Percentiles rank a stretch among this genome's conserved stretches.
Evolutionary conservation across 768 basidiomycete species (phyloP).

Genomic region (Hygrophoropsis aurantiaca): DNA sequence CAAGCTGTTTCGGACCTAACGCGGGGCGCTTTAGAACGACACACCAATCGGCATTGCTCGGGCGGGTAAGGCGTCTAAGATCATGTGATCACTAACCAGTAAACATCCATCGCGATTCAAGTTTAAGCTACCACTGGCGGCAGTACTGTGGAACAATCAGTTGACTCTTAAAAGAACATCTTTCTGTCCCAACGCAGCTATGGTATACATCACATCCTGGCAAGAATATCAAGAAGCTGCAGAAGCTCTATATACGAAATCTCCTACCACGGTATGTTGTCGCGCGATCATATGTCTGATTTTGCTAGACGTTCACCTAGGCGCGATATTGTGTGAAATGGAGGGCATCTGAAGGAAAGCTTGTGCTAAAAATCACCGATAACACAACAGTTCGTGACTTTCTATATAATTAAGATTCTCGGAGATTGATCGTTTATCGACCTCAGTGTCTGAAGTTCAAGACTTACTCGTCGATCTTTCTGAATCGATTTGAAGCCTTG

Average conservation of each 20-base stretch:
- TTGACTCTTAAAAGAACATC: no score
- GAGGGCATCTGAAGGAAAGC: slow-evolving; percentile 78
- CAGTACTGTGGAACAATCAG: no score
- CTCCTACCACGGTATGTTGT: slow-evolving; percentile 70
- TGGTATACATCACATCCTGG: slow-evolving; percentile 91
- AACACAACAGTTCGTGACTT: slow-evolving; percentile 69
- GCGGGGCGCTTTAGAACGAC: no score
- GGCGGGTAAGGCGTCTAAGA: no score
- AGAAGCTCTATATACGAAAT: slow-evolving; percentile 77
- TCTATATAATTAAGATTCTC: neutral
- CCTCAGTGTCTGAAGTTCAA: slow-evolving; percentile 93
- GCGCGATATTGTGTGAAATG: slow-evolving; percentile 92
- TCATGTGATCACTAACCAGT: no score
- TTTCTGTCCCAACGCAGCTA: slow-evolving; percentile 49
- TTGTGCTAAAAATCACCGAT: slow-evolving; percentile 94
- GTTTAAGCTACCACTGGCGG: no score
- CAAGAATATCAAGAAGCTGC: slow-evolving; percentile 90
- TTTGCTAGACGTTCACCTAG: slow-evolving; percentile 38
- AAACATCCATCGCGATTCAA: no score
- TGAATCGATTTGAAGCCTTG: slow-evolving; percentile 94
- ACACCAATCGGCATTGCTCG: no score
- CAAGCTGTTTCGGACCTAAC: neutral
- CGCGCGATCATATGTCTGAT: neutral
- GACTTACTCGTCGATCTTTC: slow-evolving; percentile 89
- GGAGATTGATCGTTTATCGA: neutral